phyloP scores from a whole-genome alignment of 495 filamentous ascomycete species.

The Podospora bellae-mahoneyi region DNA sequence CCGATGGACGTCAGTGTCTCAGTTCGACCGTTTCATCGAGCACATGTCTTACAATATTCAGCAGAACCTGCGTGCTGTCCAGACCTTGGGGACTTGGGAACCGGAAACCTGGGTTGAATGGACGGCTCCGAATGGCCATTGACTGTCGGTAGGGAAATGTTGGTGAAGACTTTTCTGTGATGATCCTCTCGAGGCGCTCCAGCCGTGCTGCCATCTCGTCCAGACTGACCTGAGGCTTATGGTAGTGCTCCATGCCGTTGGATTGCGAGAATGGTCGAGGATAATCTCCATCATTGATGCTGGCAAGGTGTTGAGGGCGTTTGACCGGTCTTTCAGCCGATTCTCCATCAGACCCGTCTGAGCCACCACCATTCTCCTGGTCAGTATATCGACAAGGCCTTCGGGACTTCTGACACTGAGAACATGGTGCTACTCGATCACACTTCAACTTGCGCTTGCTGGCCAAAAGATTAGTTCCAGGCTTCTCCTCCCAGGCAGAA shows the following conservation, averaged over 20 bases:
- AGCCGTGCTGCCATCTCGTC: constrained; percentile 35
- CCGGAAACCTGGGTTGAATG: constrained; percentile 35
- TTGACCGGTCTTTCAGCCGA: constrained; percentile 31
- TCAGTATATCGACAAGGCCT: constrained; percentile 37
- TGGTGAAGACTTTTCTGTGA: constrained; percentile 25
- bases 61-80: constrained; percentile 24
- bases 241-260: constrained; percentile 8
- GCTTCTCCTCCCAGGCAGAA: neutral
- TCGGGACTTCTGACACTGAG: constrained; percentile 54
- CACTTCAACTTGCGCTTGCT: constrained; percentile 56
- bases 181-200: constrained; percentile 34
- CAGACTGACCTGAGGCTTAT: constrained; percentile 21
- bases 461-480: neutral
- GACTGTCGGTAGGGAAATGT: constrained; percentile 29
- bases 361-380: constrained; percentile 30
- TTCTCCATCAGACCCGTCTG: constrained; percentile 38
- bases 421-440: constrained; percentile 54
- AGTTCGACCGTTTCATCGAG: neutral
- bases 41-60: constrained; percentile 34
- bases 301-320: constrained; percentile 16
- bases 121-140: constrained; percentile 35
- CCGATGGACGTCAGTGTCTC: constrained; percentile 4
- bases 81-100: constrained; percentile 25
- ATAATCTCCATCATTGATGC: neutral
- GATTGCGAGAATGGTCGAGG: neutral